Evolutionary conservation across 2,329 filamentous ascomycete genomes (phyloP).

Genomic region (Colletotrichum sp.): DNA sequence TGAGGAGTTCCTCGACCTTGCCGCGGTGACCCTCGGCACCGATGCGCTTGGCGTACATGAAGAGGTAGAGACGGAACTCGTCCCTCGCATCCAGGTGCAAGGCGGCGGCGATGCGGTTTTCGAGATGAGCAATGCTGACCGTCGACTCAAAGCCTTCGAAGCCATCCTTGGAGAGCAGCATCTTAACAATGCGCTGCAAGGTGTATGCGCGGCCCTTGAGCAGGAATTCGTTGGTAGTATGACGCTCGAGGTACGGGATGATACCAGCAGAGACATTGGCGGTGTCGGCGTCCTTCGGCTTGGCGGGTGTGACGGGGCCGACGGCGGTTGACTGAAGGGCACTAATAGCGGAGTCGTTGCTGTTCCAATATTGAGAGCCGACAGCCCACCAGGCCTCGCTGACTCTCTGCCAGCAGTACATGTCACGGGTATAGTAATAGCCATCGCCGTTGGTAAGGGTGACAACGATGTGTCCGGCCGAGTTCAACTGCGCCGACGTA

Average conservation of each 20-base stretch:
- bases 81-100: conserved; percentile 84
- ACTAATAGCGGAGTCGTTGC: conserved; percentile 86
- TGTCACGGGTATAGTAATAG: conserved; percentile 82
- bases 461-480: conserved; percentile 83
- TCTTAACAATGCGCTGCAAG: conserved; percentile 89
- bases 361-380: conserved; percentile 98
- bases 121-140: conserved; percentile 91
- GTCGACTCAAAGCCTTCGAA: conserved; percentile 91
- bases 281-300: conserved; percentile 49
- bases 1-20: conserved; percentile 93
- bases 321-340: conserved; percentile 77
- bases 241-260: conserved; percentile 89
- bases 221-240: conserved; percentile 91
- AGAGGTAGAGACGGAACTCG: conserved; percentile 93
- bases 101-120: conserved; percentile 91
- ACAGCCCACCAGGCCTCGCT: conserved; percentile 99
- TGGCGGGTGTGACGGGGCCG: conserved; percentile 57
- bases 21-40: conserved; percentile 85
- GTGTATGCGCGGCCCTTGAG: conserved; percentile 92
- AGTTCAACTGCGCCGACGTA: conserved; percentile 90
- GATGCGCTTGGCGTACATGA: conserved; percentile 96
- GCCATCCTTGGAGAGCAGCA: conserved; percentile 84
- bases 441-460: conserved; percentile 94
- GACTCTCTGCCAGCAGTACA: conserved; percentile 94
- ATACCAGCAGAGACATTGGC: conserved; percentile 85